phyloP scores from a whole-genome alignment of 768 basidiomycete genomes.

The Hygrophoropsis aurantiaca region DNA sequence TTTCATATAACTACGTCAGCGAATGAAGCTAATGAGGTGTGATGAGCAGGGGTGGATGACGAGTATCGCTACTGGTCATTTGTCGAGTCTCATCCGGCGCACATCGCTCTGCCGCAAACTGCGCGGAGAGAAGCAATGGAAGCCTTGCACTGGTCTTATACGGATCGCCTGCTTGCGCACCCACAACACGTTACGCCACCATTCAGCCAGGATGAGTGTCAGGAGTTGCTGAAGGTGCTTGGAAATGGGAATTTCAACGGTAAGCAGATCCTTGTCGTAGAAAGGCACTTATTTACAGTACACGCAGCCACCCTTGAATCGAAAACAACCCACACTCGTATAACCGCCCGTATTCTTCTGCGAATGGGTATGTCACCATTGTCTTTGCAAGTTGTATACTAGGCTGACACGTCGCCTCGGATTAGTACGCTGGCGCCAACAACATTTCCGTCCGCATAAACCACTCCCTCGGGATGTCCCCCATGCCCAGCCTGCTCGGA shows the following conservation, averaged over 20 bases:
- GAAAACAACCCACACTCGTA: constrained; percentile 52
- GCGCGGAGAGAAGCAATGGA: constrained; percentile 72
- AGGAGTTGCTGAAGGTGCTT: constrained; percentile 66
- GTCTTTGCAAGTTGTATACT: not conserved
- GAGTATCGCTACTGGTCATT: constrained; percentile 84
- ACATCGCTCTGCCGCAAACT: constrained; percentile 52
- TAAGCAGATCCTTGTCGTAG: not conserved
- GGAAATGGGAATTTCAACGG: constrained; percentile 20
- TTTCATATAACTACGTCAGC: not conserved
- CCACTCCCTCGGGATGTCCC: constrained; percentile 58
- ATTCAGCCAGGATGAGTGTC: constrained; percentile 75
- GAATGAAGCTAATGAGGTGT: not conserved
- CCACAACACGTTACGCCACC: constrained; percentile 58
- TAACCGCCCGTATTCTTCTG: constrained; percentile 67
- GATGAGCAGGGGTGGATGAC: constrained; percentile 60
- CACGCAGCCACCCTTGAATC: constrained; percentile 19
- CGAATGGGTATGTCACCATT: constrained; percentile 55
- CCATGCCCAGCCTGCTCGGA: constrained; percentile 20
- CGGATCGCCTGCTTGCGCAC: constrained; percentile 71
- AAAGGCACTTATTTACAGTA: too few relatives aligned
- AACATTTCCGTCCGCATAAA: constrained; percentile 66
- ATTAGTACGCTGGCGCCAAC: constrained; percentile 66
- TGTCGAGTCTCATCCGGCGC: constrained; percentile 77
- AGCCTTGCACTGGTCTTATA: constrained; percentile 77
- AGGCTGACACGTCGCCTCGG: not conserved